These are phyloP conservation scores for Lenwebbia sp. DNA, from an alignment of 345 rosid genomes.

Conservation along the genomic window DNA sequence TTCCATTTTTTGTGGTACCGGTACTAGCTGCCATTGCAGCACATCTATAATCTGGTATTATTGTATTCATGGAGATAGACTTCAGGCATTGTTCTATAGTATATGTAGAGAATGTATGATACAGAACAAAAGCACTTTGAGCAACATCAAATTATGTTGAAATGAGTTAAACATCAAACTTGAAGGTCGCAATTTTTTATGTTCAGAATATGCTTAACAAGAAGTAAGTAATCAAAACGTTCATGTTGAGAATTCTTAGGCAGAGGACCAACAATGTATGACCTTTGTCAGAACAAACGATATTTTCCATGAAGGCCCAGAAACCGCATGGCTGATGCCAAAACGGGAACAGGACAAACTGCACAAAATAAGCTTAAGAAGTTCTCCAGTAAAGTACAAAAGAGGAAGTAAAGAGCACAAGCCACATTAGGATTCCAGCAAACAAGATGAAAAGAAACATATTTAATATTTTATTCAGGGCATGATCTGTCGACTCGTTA, in stretches of 20 bases:
- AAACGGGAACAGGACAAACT: slow-evolving; percentile 27
- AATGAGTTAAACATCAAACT: not conserved
- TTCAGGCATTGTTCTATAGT: not conserved
- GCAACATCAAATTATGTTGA: not conserved
- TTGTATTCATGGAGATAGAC: not conserved
- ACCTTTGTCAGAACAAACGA: slow-evolving; percentile 28
- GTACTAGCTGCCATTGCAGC: not conserved
- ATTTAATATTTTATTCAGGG: not conserved
- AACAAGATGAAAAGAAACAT: not conserved
- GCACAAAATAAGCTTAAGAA: slow-evolving; percentile 27
- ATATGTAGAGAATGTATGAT: not conserved
- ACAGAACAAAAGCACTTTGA: not conserved
- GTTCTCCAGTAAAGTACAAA: not conserved
- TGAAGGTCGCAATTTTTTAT: not conserved
- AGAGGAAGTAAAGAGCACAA: not conserved
- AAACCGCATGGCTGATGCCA: slow-evolving; percentile 32
- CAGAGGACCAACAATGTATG: slow-evolving; percentile 19
- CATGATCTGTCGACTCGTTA: not conserved
- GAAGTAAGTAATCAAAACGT: not conserved
- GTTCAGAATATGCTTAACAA: not conserved
- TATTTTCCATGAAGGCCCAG: slow-evolving; percentile 19
- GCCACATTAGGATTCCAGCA: not conserved
- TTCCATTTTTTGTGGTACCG: not conserved
- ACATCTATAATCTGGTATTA: not conserved
- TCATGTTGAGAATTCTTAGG: not conserved